Evolutionary conservation across 306 rosid genomes (phyloP).

Genomic region (Inga leiocalycina): DNA sequence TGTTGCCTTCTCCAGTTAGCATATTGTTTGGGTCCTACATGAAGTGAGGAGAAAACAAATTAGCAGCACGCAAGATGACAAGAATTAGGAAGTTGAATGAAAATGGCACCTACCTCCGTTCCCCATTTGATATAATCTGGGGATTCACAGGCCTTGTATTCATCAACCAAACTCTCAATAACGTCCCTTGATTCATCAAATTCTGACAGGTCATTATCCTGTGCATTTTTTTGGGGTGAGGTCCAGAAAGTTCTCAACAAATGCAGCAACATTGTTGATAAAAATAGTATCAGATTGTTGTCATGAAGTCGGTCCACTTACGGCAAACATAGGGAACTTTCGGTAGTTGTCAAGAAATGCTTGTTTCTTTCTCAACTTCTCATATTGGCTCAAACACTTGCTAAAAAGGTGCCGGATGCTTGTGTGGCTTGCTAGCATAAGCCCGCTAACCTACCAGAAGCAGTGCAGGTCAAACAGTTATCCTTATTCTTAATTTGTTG

Average conservation of each 20-base stretch:
- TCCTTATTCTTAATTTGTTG: background rate
- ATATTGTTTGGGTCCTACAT: constrained; percentile 74
- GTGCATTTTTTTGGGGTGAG: constrained; percentile 38
- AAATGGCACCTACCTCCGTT: constrained; percentile 74
- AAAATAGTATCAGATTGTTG: constrained; percentile 18
- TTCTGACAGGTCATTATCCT: constrained; percentile 99
- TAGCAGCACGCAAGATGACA: constrained; percentile 20
- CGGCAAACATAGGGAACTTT: constrained; percentile 98
- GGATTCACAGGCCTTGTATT: constrained; percentile 97
- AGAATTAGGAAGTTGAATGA: constrained; percentile 23
- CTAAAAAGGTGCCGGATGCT: constrained; percentile 97
- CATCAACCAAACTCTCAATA: constrained; percentile 92
- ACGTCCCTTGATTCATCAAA: constrained; percentile 97
- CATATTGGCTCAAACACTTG: constrained; percentile 93
- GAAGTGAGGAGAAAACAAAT: constrained; percentile 10
- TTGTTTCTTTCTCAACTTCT: constrained; percentile 93
- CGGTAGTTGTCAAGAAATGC: constrained; percentile 95
- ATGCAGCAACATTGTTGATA: constrained; percentile 16
- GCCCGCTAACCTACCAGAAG: constrained; percentile 85
- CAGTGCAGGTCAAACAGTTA: constrained; percentile 32
- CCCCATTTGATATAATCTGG: constrained; percentile 99
- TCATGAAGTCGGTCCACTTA: constrained; percentile 50
- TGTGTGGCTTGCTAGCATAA: constrained; percentile 96
- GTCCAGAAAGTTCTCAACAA: constrained; percentile 24
- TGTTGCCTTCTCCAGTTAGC: constrained; percentile 85